Percentiles rank a stretch among this genome's conserved stretches.
These are phyloP conservation scores for Saksenaea vasiformis DNA, from an alignment of 371 early-diverging fungal genomes.

Conservation along the genomic window DNA sequence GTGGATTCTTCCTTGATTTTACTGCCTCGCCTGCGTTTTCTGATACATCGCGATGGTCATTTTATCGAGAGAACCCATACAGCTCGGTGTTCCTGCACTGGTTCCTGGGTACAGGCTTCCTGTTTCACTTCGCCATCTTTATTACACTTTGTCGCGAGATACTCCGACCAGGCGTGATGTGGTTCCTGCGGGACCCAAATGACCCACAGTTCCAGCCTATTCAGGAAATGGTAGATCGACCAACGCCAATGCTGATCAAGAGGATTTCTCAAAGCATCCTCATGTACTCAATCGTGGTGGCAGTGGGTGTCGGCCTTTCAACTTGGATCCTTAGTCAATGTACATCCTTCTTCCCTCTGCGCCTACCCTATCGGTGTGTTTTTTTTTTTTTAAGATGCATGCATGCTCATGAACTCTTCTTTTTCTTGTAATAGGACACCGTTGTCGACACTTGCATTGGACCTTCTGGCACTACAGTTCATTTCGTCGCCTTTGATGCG, in stretches of 20 bases:
- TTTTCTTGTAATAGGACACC: conserved; percentile 49
- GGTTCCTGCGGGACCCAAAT: conserved; percentile 92
- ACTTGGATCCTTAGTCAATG: conserved; percentile 29
- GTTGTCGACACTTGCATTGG: conserved; percentile 69
- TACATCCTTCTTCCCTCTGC: conserved; percentile 14
- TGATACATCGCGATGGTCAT: conserved; percentile 51
- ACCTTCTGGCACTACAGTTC: conserved; percentile 69
- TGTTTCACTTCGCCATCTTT: conserved; percentile 83
- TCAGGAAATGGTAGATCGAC: conserved; percentile 78
- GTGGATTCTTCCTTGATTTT: conserved; percentile 78
- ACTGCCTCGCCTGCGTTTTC: conserved; percentile 74
- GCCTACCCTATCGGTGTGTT: conserved; percentile 28
- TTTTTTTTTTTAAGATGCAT: conserved; percentile 10
- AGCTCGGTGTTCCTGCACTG: conserved; percentile 79
- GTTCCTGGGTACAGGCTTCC: conserved; percentile 86
- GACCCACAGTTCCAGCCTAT: conserved; percentile 88
- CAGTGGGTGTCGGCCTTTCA: conserved; percentile 63
- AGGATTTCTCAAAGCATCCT: conserved; percentile 69
- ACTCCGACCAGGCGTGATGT: conserved; percentile 87
- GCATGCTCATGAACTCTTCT: background rate
- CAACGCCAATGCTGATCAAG: conserved; percentile 63
- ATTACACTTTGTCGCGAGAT: conserved; percentile 71
- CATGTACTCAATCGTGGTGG: conserved; percentile 74
- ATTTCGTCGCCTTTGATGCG: conserved; percentile 58
- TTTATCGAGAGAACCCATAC: conserved; percentile 62